Evolutionary conservation across 768 basidiomycete genomes (phyloP), one percentile per base, ranked within the genome.

Genomic region (Serendipita indica): DNA sequence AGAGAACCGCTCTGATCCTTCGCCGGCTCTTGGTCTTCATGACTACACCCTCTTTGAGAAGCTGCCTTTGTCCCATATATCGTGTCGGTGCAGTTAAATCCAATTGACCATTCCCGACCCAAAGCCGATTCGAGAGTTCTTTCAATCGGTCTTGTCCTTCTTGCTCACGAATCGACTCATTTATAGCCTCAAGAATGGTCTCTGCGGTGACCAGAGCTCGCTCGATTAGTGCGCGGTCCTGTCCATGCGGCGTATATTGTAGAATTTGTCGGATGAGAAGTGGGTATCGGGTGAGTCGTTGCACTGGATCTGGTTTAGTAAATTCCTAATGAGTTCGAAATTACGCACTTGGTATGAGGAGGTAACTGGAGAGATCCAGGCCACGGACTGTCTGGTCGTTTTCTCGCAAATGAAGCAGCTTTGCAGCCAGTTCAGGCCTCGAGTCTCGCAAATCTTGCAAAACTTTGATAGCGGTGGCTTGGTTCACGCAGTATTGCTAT

Each of bases 281-380:
- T 0, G 94, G 94, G 67, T 98, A 99, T 59, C 90, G 78, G 0
- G 94, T 96, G 59, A 97, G 83, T 6, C 94, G 83, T 80, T 96
- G 91, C 91, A 93, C 89, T 91, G 61, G 28, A 52, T 46, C 61
- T 18, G 39, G 13, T 3, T 39, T 14, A 30, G 33, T 14, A 54
- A 37, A 37, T 39, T 12, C 12, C 22, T 39, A 14, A 37, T 46
- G 43, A 41, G 43, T 33, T 20, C 37, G 22, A 27, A 61, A 60
- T 5, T 2, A 72, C 82, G 64, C 69, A 92, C 91, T 94, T 0
- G 92, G 92, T n/a, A 81, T 83, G 7, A 97, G 79, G 33, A 97
- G 71, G 68, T 92, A 96, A 64, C 89, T 91, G 1, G 92, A 89
- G 22, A 97, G 69, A 65, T 97, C 92, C 12, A 97, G 71, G 64